Percentiles rank a stretch among this genome's conserved stretches.
Evolutionary conservation across 2,329 filamentous ascomycete species (phyloP).

Genomic region (Ascosphaera apis): DNA sequence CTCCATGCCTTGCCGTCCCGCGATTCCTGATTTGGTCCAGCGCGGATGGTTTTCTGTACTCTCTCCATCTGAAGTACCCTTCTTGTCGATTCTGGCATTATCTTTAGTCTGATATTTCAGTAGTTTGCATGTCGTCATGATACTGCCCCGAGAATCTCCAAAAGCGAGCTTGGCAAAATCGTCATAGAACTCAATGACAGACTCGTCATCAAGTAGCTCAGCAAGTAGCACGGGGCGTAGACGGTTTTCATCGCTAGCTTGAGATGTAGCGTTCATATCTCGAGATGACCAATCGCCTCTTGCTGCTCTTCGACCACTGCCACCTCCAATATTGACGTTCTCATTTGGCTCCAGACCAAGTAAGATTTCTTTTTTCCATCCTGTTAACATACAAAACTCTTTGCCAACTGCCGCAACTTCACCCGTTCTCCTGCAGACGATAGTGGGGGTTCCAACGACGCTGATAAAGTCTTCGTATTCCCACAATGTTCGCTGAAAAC

Average conservation of each 20-base stretch:
- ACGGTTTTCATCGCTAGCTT: constrained; percentile 23
- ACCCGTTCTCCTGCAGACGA: constrained; percentile 77
- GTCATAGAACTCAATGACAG: constrained; percentile 83
- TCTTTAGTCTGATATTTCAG: constrained; percentile 74
- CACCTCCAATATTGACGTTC: constrained; percentile 53
- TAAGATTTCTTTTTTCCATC: constrained; percentile 77
- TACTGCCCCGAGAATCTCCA: constrained; percentile 66
- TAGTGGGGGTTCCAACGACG: constrained; percentile 67
- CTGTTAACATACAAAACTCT: constrained; percentile 87
- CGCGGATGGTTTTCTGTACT: constrained; percentile 19
- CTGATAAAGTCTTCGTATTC: constrained; percentile 88
- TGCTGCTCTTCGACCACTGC: constrained; percentile 1
- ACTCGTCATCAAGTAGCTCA: constrained; percentile 81
- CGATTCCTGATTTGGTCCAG: constrained; percentile 22
- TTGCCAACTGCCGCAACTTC: constrained; percentile 92
- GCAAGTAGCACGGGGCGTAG: constrained; percentile 71
- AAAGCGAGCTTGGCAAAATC: constrained; percentile 87
- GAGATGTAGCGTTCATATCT: constrained; percentile 4
- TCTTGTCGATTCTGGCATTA: constrained; percentile 15
- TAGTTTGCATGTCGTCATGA: constrained; percentile 62
- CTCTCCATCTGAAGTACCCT: constrained; percentile 5
- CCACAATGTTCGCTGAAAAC: constrained; percentile 74
- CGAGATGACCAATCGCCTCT: not conserved
- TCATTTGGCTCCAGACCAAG: constrained; percentile 70
- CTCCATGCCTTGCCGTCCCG: constrained; percentile 44